Evolutionary conservation across 768 basidiomycete species (phyloP), one percentile per base, ranked within the genome.

Genomic region (Rhizopogon rudus): DNA sequence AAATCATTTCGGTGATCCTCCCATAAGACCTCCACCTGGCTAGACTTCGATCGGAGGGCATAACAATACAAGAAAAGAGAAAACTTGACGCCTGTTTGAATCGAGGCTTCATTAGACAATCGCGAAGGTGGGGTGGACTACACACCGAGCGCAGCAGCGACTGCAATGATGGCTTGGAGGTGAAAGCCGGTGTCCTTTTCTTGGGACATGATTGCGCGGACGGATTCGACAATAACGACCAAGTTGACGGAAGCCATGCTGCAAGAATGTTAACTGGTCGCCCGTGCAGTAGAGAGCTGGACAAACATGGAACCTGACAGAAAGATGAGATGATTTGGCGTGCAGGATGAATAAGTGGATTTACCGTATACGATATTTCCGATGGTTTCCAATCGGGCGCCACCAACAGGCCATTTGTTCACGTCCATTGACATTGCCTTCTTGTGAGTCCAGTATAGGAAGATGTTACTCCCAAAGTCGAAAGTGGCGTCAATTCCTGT

Each of bases 1-100:
- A 93, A 67, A 64, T 96, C 96, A 63, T 94, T 98, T 61, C 95
- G 78, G 60, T 98, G 95, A 66, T 98, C 96, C 69, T 97, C 91
- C 93, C 93, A 98, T 29, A 97, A 80, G n/a, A 97, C 83, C 44
- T 83, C 82, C 2, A 99, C 96, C 71, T 99, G 97, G 63, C 91
- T 94, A 6, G 90, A 93, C 59, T 81, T 83, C 33, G 78, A 80
- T 29, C 91, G 84, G 44, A 96, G 78, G 3, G 90, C 79, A 63
- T 75, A 82, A 69, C 94, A 94, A 71, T 93, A 97, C 4, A 93
- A 39, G 73, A 98, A 98, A 42, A 99, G 81, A 0, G 86, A 43
- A 44, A 93, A 77, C 71, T 99, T 99, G 59, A 91, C 84, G 49
- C 80, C 91, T 93, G 57, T 28, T 33, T 33, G 42, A 35, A 28